phyloP scores from a whole-genome alignment of 2,329 filamentous ascomycete genomes.

The Sclerotinia spermophila region DNA sequence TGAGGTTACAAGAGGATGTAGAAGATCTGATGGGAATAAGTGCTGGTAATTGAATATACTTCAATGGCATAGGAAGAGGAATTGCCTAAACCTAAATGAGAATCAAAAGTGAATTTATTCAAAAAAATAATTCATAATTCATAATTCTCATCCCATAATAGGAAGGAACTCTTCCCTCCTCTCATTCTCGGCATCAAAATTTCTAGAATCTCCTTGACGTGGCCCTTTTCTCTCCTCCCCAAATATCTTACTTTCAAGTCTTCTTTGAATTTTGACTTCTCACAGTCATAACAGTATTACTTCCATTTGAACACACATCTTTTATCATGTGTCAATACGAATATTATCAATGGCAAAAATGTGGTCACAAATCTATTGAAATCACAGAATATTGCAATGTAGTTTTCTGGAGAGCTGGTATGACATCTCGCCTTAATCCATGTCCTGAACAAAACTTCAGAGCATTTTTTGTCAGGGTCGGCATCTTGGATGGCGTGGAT shows the following conservation, averaged over 20 bases:
- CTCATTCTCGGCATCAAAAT: not conserved
- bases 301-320: not conserved
- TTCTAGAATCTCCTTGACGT: not conserved
- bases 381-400: constrained; percentile 18
- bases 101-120: not conserved
- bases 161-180: not conserved
- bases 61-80: not conserved
- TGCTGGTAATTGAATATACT: not conserved
- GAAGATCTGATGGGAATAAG: not conserved
- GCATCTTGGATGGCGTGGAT: not conserved
- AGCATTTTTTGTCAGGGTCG: not conserved
- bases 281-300: not conserved
- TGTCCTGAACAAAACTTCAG: constrained; percentile 12
- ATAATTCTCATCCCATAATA: not conserved
- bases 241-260: not conserved
- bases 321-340: constrained; percentile 22
- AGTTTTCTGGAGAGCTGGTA: constrained; percentile 18
- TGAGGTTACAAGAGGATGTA: not conserved
- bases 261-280: not conserved
- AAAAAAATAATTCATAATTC: too few species aligned
- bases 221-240: not conserved
- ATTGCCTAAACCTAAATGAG: too few species aligned
- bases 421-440: constrained; percentile 12
- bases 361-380: constrained; percentile 21
- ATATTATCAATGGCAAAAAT: constrained; percentile 17